Evolutionary conservation across 805 yeast species (phyloP), one percentile per base, ranked within the genome.

Genomic region (Candida sanyiensis): DNA sequence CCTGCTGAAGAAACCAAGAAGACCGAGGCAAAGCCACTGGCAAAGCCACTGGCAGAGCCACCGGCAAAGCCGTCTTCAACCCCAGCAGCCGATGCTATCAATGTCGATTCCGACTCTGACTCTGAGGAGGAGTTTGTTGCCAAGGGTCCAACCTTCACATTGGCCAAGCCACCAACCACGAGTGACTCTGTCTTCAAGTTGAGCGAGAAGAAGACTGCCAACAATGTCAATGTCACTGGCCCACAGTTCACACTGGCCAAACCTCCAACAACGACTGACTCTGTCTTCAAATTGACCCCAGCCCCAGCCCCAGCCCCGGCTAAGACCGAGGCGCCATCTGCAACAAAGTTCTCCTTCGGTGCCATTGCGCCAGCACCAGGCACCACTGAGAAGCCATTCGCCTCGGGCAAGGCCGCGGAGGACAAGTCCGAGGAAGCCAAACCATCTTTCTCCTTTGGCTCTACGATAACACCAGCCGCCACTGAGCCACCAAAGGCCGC

Each of bases 121-220:
- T 80, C 74, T 32, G 67, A 75, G 1, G 84, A 77, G 24, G 77
- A 77, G 16, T 83, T 77, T 26, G 59, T 79, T 19, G 72, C 82
- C 21, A 75, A 83, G 57, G 94, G 94, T 1, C 94, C 95, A 16
- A 60, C 67, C 11, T 85, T 85, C 56, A 70, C 68, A 7, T 46
- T 74, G 22, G 57, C 54, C 12, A 51, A 64, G 21, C 66, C 70
- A 21, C 80, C 80, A 38, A 69, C 69, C 4, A 66, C 74, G 3
- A 64, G 65, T 3, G 64, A 68, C 40, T 66, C 77, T n/a, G 73
- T 71, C 6, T 76, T 76, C 56, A 63, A 67, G 21, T 69, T 76
- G 41, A 57, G 62, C 22, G 44, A 52, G 15, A 54, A 52, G 28
- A 47, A 47, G 3, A 37, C 52, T 9, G 44, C 45, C 3, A 35